phyloP scores from a whole-genome alignment of 345 rosid species.

The Arabidopsis thaliana region DNA sequence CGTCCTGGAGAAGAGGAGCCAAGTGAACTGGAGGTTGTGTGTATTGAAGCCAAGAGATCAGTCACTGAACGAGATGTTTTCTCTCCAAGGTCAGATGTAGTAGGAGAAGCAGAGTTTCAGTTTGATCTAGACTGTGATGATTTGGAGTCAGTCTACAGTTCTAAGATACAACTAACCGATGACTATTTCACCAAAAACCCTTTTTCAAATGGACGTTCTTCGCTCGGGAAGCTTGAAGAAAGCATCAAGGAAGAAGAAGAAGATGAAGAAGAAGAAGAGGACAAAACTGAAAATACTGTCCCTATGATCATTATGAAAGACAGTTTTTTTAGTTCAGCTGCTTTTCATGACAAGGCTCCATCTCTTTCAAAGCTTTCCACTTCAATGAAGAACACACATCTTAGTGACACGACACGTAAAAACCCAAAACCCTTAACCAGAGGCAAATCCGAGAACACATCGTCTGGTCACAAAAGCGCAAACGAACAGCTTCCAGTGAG shows the following conservation, averaged over 20 bases:
- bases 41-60: constrained; percentile 83
- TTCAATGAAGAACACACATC: constrained; percentile 65
- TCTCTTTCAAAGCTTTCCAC: constrained; percentile 71
- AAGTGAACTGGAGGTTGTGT: constrained; percentile 91
- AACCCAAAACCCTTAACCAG: constrained; percentile 49
- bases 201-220: constrained; percentile 55
- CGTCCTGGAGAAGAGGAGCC: constrained; percentile 91
- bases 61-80: constrained; percentile 62
- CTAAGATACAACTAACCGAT: constrained; percentile 57
- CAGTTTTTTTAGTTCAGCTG: constrained; percentile 34
- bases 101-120: constrained; percentile 70
- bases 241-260: constrained; percentile 78
- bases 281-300: constrained; percentile 44
- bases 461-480: constrained; percentile 88
- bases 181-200: constrained; percentile 54
- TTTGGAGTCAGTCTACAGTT: constrained; percentile 43
- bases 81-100: constrained; percentile 60
- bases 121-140: constrained; percentile 86
- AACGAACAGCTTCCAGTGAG: constrained; percentile 85
- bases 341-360: constrained; percentile 48
- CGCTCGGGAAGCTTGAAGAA: constrained; percentile 80
- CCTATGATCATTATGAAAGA: constrained; percentile 38
- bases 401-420: constrained; percentile 61
- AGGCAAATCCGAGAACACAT: constrained; percentile 61
- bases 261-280: constrained; percentile 60